These are phyloP conservation scores for Aspergillus sp. DNA, from an alignment of 2,329 filamentous ascomycete genomes.

Conservation along the genomic window DNA sequence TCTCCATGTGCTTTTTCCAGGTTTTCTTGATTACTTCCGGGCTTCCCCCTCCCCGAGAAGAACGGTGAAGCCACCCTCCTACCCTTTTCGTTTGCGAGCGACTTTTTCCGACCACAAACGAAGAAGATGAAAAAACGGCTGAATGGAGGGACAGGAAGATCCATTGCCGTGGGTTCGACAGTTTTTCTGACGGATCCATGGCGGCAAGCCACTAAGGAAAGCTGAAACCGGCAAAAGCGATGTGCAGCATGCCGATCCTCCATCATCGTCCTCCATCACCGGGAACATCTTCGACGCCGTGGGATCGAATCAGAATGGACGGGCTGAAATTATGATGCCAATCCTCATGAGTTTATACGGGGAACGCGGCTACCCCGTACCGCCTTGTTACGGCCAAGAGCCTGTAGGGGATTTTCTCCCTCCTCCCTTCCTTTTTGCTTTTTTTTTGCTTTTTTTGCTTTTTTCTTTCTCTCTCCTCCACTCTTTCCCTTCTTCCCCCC, in stretches of 20 bases:
- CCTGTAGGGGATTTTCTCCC: not conserved
- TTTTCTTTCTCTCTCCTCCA: not conserved
- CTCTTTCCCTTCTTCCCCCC: not conserved
- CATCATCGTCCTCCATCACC: slow-evolving; percentile 10
- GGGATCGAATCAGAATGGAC: slow-evolving; percentile 13
- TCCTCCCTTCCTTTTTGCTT: not conserved
- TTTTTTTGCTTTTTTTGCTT: not conserved
- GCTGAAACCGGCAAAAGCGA: slow-evolving; percentile 25
- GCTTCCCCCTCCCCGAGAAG: not conserved
- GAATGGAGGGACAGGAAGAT: slow-evolving; percentile 23
- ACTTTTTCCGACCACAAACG: not conserved
- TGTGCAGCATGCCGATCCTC: slow-evolving; percentile 27
- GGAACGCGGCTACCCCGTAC: not conserved
- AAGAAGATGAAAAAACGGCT: slow-evolving; percentile 10
- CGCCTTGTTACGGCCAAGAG: not conserved
- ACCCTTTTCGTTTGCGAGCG: not conserved
- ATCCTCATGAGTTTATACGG: not conserved
- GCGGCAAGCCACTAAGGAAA: slow-evolving; percentile 14
- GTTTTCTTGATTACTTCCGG: too few relatives aligned
- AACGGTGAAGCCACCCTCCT: not conserved
- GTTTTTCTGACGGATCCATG: slow-evolving; percentile 23
- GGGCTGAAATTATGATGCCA: slow-evolving; percentile 5
- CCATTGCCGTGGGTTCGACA: slow-evolving; percentile 28
- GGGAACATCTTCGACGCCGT: slow-evolving; percentile 7
- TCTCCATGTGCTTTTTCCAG: not conserved